Evolutionary conservation across 108 stramenopile genomes (phyloP), one percentile per base, ranked within the genome.

Genomic region (Stephanodiscus triporus): DNA sequence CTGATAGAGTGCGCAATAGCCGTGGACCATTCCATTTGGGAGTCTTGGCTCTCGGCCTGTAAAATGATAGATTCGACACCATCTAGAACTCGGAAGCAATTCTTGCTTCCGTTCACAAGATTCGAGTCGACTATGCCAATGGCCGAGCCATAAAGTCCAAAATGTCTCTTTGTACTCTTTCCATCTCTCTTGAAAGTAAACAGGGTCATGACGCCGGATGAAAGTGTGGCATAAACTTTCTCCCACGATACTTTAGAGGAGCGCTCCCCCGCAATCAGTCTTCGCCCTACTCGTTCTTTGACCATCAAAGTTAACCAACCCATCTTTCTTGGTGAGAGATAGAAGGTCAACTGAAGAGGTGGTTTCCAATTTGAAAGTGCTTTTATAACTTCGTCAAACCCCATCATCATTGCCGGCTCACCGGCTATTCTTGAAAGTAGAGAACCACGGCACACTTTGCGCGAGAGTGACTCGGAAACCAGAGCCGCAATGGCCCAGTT

Each of bases 141-240:
- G 20, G 76, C 76, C 45, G 76, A 69, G 24, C 76, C 76, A 56
- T 77, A 77, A n/a, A 77, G 54, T 22, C 67, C 60, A n/a, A 77
- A 55, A 0, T 36, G 27, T 53, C 59, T 42, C 47, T 70, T 77
- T 9, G 69, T 77, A 22, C 68, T 69, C 45, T 65, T 63, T 34
- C 76, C 76, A 64, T 77, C 76, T 64, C 63, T 58, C 42, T 70
- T 77, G 3, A 69, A 45, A 11, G 40, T 64, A 47, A 68, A 77
- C 1, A 77, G 47, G 24, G 76, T 66, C 14, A 76, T 22, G 8
- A 63, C 61, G 34, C 76, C 76, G 2, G 34, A 27, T 36, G 62
- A 64, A 20, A 77, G 40, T 32, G 76, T 77, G 3, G 76, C 76
- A 26, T 77, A 77, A 9, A 70, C 68, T 24, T 70, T 77, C 30